Evolutionary conservation across 306 rosid species (phyloP).

Genomic region (Cucurbita maxima): DNA sequence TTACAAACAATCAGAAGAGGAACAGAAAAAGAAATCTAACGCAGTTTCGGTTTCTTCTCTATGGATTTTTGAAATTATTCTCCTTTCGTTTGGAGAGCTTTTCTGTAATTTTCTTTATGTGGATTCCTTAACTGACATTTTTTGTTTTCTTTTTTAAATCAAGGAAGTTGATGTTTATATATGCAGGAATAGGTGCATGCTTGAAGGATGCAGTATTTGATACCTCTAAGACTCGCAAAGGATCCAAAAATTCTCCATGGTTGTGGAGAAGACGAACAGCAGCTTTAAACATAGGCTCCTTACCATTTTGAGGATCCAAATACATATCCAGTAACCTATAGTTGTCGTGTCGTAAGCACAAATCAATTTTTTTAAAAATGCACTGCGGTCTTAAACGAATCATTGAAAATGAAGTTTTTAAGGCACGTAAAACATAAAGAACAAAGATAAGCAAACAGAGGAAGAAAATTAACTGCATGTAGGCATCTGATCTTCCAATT

Average conservation of each 20-base stretch:
- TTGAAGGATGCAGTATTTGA: slow-evolving; percentile 8
- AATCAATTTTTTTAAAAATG: neutral
- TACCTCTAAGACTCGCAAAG: slow-evolving; percentile 93
- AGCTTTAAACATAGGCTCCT: slow-evolving; percentile 97
- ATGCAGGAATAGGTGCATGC: neutral
- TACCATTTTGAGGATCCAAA: slow-evolving; percentile 94
- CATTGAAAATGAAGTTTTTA: neutral
- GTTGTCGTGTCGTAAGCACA: slow-evolving; percentile 14
- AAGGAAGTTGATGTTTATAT: neutral
- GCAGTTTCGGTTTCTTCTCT: neutral
- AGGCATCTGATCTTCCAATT: slow-evolving; percentile 94
- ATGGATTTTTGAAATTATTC: neutral
- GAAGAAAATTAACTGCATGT: slow-evolving; percentile 68
- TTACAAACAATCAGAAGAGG: neutral
- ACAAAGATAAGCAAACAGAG: slow-evolving; percentile 12
- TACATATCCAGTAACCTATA: slow-evolving; percentile 95
- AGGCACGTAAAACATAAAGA: neutral
- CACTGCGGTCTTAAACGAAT: neutral
- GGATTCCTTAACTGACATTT: neutral
- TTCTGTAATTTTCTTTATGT: neutral
- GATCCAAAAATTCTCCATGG: slow-evolving; percentile 93
- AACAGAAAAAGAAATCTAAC: neutral
- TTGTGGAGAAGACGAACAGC: slow-evolving; percentile 97
- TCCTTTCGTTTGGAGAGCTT: neutral
- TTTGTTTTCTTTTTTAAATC: neutral